Evolutionary conservation across 768 basidiomycete species (phyloP), one percentile per base, ranked within the genome.

Genomic region (Xerocomus brunneocitrinus): DNA sequence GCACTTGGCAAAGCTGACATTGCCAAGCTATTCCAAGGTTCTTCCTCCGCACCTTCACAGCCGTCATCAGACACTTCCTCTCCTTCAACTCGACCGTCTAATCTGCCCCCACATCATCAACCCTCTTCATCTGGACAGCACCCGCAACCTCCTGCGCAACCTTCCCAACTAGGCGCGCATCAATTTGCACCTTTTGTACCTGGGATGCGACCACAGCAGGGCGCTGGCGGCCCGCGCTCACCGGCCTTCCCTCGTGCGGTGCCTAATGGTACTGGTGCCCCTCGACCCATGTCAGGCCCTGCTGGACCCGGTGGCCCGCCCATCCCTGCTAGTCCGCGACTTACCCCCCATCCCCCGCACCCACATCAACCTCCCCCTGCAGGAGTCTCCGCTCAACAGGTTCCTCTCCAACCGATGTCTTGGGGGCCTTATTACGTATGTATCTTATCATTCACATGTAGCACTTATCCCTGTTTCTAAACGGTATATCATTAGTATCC

Each of bases 241-340:
- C 87, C 87, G 40, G 78, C 78, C 31, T 87, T 82, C 67, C 59
- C 77, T 34, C 81, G 87, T 30, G 74, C 78, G 45, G 76, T 84
- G 69, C 73, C 80, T 5, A 89, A 88, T 62, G 85, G 86, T 40
- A 72, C 64, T 62, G 77, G 75, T 49, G 57, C 59, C 27, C 68
- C 79, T 48, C 78, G 84, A 46, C 76, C 83, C 24, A 76, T 78
- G 58, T 61, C 66, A 44, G 71, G 65, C 49, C 73, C 73, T 50
- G 81, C 78, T 67, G 80, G 81, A 41, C 80, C 82, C 5, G 68
- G 78, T 47, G 79, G 78, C 38, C 76, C 81, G 25, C 71, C 75
- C 7, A 74, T 79, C 52, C 74, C 83, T 38, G 62, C 80, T 35
- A 89, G 86, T 67, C 89, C 88, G 31, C 79, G 87, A 57, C 71